Conservation (phyloP, 2,329 filamentous ascomycete genomes). For the Paecilomyces formosus region DNA sequence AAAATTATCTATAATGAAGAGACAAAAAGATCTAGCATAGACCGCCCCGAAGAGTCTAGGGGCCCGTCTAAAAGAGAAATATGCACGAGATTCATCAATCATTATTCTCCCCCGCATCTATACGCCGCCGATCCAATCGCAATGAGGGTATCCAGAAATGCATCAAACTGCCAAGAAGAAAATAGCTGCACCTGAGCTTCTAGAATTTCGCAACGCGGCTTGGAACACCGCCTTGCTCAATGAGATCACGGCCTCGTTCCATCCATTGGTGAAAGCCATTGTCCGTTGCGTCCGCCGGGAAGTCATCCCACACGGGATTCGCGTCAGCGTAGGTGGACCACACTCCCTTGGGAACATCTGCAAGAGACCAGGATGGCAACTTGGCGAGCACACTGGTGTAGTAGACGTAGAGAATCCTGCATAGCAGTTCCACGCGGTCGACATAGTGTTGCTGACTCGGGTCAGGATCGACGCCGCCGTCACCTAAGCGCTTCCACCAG, state of each 20-base stretch:
- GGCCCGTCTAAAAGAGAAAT: neutral
- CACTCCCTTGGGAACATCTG: conserved; percentile 30
- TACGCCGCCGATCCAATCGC: neutral
- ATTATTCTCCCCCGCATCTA: neutral
- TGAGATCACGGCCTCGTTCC: conserved; percentile 29
- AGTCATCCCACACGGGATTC: conserved; percentile 35
- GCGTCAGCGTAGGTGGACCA: conserved; percentile 37
- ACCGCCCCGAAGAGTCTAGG: neutral
- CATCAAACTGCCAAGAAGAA: conserved; percentile 1
- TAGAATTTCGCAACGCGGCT: conserved; percentile 11
- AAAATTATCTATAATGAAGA: neutral
- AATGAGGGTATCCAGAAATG: neutral
- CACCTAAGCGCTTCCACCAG: conserved; percentile 38
- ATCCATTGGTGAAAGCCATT: conserved; percentile 36
- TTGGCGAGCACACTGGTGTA: conserved; percentile 38
- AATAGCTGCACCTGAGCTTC: neutral
- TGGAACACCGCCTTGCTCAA: conserved; percentile 32
- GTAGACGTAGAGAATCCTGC: conserved; percentile 40
- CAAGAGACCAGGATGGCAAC: conserved; percentile 30
- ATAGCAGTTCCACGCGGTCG: conserved; percentile 33
- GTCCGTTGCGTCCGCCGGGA: conserved; percentile 30
- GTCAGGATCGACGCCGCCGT: conserved; percentile 27
- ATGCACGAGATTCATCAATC: neutral
- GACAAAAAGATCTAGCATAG: neutral
- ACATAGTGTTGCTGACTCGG: conserved; percentile 32